Conservation (phyloP, 2,329 filamentous ascomycete species). For the Blastomyces silverae region DNA sequence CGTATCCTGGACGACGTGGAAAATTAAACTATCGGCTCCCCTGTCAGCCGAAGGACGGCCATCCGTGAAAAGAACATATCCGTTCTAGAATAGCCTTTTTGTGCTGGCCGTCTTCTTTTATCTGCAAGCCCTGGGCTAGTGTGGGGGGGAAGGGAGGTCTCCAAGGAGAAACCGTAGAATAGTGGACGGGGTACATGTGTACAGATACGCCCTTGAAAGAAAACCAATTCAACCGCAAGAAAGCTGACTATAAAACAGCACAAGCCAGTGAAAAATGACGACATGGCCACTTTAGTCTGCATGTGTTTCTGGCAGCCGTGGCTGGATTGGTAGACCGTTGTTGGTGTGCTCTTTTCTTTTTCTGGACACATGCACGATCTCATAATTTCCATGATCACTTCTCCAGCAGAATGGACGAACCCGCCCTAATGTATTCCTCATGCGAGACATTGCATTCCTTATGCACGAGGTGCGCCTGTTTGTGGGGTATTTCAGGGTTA, state of each 20-base stretch:
- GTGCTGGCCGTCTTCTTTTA: not conserved
- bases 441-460: not conserved
- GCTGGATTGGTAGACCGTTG: not conserved
- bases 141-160: too few species aligned
- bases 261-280: not conserved
- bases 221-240: not conserved
- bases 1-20: not conserved
- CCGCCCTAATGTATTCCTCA: not conserved
- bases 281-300: not conserved
- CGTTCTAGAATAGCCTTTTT: constrained; percentile 5
- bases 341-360: not conserved
- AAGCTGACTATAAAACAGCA: not conserved
- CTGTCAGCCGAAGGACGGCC: not conserved
- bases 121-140: not conserved
- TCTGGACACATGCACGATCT: not conserved
- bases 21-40: not conserved
- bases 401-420: not conserved
- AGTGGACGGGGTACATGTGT: not conserved
- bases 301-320: not conserved
- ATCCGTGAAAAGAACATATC: not conserved
- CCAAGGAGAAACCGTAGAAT: not conserved
- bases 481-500: not conserved
- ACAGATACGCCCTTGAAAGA: not conserved
- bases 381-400: not conserved
- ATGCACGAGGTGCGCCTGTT: not conserved